Percentiles rank a stretch among this genome's conserved stretches.
Evolutionary conservation across 441 rosid species (phyloP).

Genomic region (Oxalis stricta): DNA sequence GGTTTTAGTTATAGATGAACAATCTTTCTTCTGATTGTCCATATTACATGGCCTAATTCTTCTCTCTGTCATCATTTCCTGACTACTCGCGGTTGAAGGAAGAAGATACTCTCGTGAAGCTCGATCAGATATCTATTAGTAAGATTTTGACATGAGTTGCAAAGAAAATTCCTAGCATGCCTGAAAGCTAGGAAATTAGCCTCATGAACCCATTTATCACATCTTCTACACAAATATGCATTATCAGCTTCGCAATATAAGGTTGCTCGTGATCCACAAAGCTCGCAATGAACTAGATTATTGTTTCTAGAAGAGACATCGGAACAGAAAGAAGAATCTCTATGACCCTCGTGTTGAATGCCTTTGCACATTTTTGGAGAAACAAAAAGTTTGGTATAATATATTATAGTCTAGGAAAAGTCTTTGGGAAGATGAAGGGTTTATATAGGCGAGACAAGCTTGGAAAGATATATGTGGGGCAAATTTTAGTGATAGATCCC

Average conservation of each 20-base stretch:
- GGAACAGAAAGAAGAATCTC: neutral
- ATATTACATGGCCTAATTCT: constrained; percentile 13
- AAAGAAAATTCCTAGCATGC: constrained; percentile 58
- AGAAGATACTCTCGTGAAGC: constrained; percentile 28
- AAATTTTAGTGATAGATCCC: too few relatives aligned
- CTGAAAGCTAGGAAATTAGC: constrained; percentile 76
- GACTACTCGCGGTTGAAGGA: constrained; percentile 17
- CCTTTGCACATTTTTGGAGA: constrained; percentile 43
- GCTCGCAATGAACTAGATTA: constrained; percentile 32
- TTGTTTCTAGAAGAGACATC: neutral
- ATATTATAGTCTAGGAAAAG: neutral
- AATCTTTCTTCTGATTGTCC: constrained; percentile 14
- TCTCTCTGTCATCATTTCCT: too few relatives aligned
- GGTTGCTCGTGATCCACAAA: constrained; percentile 41
- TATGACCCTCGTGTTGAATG: constrained; percentile 13
- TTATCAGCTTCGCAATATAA: constrained; percentile 74
- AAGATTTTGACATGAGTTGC: constrained; percentile 42
- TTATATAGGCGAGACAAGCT: neutral
- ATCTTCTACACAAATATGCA: constrained; percentile 53
- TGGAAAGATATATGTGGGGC: too few relatives aligned
- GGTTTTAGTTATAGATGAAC: constrained; percentile 10
- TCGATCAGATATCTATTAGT: constrained; percentile 45
- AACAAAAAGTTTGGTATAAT: neutral
- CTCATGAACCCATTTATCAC: constrained; percentile 58
- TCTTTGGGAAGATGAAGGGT: neutral